These are phyloP conservation scores for Cicer bijugum DNA, from an alignment of 306 rosid genomes.

Conservation along the genomic window DNA sequence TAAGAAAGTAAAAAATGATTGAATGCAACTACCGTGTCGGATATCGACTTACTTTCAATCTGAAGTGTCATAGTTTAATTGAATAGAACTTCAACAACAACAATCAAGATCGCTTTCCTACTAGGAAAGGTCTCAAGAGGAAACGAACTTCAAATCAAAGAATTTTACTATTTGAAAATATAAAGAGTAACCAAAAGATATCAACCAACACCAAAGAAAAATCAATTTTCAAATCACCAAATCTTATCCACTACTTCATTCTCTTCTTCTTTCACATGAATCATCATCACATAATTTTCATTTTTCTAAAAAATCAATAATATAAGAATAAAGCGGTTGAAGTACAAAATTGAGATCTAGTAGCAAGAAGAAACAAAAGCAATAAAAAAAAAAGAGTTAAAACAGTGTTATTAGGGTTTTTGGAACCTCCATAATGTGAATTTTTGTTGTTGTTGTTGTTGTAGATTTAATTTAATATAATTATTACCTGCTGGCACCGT, in stretches of 20 bases:
- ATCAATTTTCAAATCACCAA: constrained; percentile 15
- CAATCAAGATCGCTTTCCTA: background rate
- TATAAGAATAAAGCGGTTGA: background rate
- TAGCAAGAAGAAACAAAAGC: constrained; percentile 48
- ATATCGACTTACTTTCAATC: no score
- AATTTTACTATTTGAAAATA: no score
- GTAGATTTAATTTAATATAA: constrained; percentile 6
- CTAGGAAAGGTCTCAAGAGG: background rate
- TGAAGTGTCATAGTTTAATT: background rate
- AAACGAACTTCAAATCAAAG: no score
- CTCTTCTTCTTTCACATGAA: background rate
- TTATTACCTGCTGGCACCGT: constrained; percentile 72
- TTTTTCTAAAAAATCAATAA: background rate
- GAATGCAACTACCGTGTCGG: background rate
- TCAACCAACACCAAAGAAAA: constrained; percentile 23
- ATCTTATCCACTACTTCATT: background rate
- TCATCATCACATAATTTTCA: constrained; percentile 5
- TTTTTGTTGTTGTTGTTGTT: constrained; percentile 1
- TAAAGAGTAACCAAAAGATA: no score
- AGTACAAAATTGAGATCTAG: constrained; percentile 64
- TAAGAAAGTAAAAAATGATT: background rate
- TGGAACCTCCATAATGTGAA: background rate
- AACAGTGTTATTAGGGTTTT: constrained; percentile 42
- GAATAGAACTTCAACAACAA: background rate
- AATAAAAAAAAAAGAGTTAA: constrained; percentile 41